Evolutionary conservation across 75 land plant species (phyloP).

Genomic region (Ceratopteris richardii): DNA sequence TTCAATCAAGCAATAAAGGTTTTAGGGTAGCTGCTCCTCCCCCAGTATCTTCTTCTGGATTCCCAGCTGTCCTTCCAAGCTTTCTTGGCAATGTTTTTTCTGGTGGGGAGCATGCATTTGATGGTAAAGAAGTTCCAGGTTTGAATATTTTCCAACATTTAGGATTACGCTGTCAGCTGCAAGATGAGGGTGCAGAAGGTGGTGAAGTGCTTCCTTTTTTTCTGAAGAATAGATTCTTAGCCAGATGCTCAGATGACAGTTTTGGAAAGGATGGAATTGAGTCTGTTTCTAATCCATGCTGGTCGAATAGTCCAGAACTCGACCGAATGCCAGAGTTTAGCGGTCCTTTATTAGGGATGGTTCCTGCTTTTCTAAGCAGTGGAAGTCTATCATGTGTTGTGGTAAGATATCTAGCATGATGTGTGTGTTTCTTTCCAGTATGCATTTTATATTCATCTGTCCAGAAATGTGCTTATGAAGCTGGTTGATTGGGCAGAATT

Average conservation of each 20-base stretch:
- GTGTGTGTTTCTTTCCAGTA: neutral
- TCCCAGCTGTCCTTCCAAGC: constrained; percentile 44
- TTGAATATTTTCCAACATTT: neutral
- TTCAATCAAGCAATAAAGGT: constrained; percentile 56
- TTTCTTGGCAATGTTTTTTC: constrained; percentile 16
- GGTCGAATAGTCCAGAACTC: neutral
- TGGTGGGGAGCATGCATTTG: neutral
- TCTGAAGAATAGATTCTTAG: no score
- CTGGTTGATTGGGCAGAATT: neutral
- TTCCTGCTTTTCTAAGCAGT: constrained; percentile 12
- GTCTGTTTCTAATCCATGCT: no score
- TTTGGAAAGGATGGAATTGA: no score
- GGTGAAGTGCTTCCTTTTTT: no score
- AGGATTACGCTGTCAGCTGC: neutral
- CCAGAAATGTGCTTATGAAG: neutral
- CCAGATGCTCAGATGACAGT: no score
- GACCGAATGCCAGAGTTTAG: constrained; percentile 2
- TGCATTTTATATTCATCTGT: neutral
- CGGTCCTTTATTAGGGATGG: constrained; percentile 15
- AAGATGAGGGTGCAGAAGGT: no score
- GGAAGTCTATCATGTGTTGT: constrained; percentile 14
- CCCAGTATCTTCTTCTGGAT: constrained; percentile 28
- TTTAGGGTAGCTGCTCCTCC: constrained; percentile 70
- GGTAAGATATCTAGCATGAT: constrained; percentile 3
- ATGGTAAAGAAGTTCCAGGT: neutral